phyloP scores from a whole-genome alignment of 2,329 filamentous ascomycete species.

The Cladosporium velox region DNA sequence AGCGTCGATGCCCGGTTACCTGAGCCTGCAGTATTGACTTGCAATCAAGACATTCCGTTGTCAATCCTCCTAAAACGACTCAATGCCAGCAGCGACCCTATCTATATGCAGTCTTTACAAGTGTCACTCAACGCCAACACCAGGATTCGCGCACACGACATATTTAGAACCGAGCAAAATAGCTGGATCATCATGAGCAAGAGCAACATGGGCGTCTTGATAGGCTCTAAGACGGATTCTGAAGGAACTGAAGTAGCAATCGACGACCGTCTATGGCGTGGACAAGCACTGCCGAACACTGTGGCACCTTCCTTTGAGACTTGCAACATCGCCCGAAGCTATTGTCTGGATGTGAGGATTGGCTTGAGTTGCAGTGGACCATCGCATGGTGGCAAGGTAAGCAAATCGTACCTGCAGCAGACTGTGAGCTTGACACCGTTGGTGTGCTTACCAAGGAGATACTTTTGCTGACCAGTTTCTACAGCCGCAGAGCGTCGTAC shows the following conservation, averaged over 20 bases:
- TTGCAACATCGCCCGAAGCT: constrained; percentile 81
- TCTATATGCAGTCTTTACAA: constrained; percentile 77
- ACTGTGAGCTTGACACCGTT: constrained; percentile 25
- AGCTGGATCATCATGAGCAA: constrained; percentile 75
- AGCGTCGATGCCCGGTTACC: constrained; percentile 83
- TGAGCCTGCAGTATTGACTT: constrained; percentile 83
- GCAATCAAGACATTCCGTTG: constrained; percentile 81
- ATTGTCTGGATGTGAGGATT: constrained; percentile 80
- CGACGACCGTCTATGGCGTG: constrained; percentile 71
- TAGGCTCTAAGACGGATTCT: constrained; percentile 60
- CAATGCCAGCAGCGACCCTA: constrained; percentile 65
- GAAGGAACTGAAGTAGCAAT: constrained; percentile 53
- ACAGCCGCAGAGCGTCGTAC: constrained; percentile 65
- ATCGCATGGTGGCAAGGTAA: constrained; percentile 43
- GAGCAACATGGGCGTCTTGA: constrained; percentile 69
- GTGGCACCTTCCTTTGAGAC: constrained; percentile 84
- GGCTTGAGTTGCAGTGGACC: constrained; percentile 71
- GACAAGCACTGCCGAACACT: constrained; percentile 73
- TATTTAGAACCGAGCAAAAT: constrained; percentile 68
- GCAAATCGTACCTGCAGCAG: constrained; percentile 31
- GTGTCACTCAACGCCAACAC: constrained; percentile 81
- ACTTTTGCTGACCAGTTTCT: not conserved
- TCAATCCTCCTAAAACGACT: constrained; percentile 78
- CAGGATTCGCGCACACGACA: constrained; percentile 73
- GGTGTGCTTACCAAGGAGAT: not conserved